Evolutionary conservation across 1,284 basidiomycete species (phyloP), one percentile per base, ranked within the genome.

Genomic region (Moesziomyces sp.): DNA sequence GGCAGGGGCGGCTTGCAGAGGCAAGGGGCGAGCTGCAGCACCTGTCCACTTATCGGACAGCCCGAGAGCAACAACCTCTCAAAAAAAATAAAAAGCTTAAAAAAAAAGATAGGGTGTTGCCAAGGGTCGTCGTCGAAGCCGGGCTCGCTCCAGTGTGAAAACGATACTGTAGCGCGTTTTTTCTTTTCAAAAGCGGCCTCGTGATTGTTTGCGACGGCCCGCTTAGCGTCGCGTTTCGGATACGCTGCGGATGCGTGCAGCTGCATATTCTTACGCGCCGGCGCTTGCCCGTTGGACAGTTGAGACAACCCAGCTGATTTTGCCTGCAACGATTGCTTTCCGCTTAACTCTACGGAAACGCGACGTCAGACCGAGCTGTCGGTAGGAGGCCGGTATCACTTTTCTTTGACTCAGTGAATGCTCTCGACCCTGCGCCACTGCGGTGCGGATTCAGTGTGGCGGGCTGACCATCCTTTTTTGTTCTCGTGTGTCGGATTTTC

Each of bases 11-110:
- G 35, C 21, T 24, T 26, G 11, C 18, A 23, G 21, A 26, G 8
- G 53, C 30, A 56, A 48, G 54, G 54, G 46, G 54, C 46, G 38
- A 49, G 33, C 18, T 56, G 54, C 54, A 56, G 35, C 45, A 42
- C 33, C 2, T 30, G 11, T 30, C 4, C 35, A 16, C 14, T 38
- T 23, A 55, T 55, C 35, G 46, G 44, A 46, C 52, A 35, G 19
- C 26, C 52, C 52, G 52, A 38, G 1, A 24, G 42, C 26, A 44
- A 30, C 14, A 30, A 19, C n/a, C 24, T 7, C 33, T 3, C 30
- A 24, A 21, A 26, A 11, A 46, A 26, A 46, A 28, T 11, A 46
- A 24, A 46, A 43, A 26, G 9, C 11, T 46, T 46, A 45, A 43
- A 45, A 33, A 46, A 14, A 35, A 53, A 23, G 26, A 19, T 11